Base-by-base conservation (phyloP, 805 yeast genomes). In the Monosporozyma solicola region DNA sequence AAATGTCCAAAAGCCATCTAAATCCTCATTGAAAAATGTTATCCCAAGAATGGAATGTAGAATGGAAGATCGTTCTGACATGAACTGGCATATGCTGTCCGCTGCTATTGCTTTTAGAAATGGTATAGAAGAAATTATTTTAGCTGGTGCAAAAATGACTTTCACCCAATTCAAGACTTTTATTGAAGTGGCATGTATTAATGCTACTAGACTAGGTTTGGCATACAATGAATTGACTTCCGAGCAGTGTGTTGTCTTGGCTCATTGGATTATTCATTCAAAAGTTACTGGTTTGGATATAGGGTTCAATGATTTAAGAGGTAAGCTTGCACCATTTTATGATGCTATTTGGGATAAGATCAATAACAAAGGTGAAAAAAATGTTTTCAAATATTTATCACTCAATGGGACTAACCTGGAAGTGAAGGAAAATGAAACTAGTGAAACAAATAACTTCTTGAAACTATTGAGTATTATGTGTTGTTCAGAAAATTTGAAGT, bases 81-180 rank as follows among this genome's bases (percentile, higher is more conserved):
- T 83, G 82, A 91, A 90, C 65, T 91, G 97, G 97, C 73, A 82
- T 13, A 69, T 87, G 46, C 73, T 92, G 54, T 83, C 84, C 6
- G 92, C 90, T 1, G 81, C 96, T 0, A 65, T 92, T 15, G 79
- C 83, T 9, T 80, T 81, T 6, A 74, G 94, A 57, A 87, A 86
- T 43, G 92, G 95, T 11, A 74, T 91, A 24, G 94, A 85, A 55
- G 96, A 88, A 62, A 71, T 91, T 51, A 78, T 87, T 25, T 68
- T 92, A 51, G 85, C 87, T 31, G 97, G 97, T 50, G 89, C 96
- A 56, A 80, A 85, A 63, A 84, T 80, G 80, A 57, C 64, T 3
- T 53, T 65, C 27, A 74, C 74, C 3, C 84, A 85, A 60, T 73
- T 87, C 43, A 73, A 72, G 22, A 74, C 78, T 8, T 82, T 92